phyloP scores from a whole-genome alignment of 1,284 basidiomycete species.

The Cutaneotrichosporon curvatum region DNA sequence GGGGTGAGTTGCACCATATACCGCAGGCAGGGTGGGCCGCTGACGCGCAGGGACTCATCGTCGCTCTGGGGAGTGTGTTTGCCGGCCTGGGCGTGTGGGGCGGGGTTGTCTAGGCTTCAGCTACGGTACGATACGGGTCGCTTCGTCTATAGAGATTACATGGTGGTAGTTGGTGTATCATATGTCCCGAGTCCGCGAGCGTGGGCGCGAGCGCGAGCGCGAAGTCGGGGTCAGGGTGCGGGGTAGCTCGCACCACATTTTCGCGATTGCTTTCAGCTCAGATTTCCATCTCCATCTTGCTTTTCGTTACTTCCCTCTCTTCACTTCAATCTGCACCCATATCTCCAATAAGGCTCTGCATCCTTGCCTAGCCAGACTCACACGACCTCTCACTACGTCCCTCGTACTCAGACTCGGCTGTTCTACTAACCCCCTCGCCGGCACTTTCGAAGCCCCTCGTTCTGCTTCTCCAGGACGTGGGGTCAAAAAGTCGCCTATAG shows the following conservation, averaged over 20 bases:
- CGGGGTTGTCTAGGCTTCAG: conserved; percentile 32
- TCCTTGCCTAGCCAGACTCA: not conserved
- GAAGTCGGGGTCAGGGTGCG: too few species aligned
- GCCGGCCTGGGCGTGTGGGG: conserved; percentile 45
- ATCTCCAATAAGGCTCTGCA: not conserved
- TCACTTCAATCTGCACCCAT: not conserved
- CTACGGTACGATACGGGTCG: too few species aligned
- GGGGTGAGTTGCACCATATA: conserved; percentile 31
- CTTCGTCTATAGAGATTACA: not conserved
- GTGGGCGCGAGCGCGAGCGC: too few species aligned
- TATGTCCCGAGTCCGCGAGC: too few species aligned
- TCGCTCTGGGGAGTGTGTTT: conserved; percentile 43
- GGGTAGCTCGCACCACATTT: too few species aligned
- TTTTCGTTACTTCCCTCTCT: too few species aligned
- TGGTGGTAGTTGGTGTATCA: not conserved
- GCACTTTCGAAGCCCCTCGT: conserved; percentile 46
- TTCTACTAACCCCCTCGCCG: conserved; percentile 13
- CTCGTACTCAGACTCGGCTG: too few species aligned
- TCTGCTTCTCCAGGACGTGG: conserved; percentile 31
- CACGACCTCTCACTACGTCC: too few species aligned
- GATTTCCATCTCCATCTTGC: too few species aligned
- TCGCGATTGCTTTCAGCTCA: too few species aligned
- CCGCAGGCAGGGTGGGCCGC: not conserved
- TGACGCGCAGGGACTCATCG: conserved; percentile 38
- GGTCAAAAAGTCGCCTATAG: conserved; percentile 43